Percentiles rank a stretch among this genome's conserved stretches.
Conservation (phyloP, 345 rosid species). For the Ceriops decandra region DNA sequence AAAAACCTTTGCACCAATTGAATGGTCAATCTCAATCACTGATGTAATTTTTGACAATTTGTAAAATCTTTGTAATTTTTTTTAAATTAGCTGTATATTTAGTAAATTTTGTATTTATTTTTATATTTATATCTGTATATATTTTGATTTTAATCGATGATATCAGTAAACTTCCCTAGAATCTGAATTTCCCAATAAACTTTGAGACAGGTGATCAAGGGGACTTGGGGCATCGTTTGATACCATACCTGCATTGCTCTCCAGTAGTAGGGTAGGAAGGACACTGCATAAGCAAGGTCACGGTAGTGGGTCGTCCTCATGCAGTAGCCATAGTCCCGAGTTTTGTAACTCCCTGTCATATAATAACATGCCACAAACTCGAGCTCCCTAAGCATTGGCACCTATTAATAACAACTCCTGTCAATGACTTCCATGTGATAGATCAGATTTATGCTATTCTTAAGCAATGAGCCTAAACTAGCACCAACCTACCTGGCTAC, state of each 20-base stretch:
- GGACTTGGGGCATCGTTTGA: background rate
- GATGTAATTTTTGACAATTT: too few species aligned
- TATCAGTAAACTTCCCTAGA: too few species aligned
- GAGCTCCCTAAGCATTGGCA: constrained; percentile 74
- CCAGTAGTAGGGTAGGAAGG: constrained; percentile 98
- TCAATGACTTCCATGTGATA: constrained; percentile 3
- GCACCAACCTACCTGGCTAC: constrained; percentile 65
- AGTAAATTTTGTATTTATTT: too few species aligned
- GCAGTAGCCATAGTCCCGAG: constrained; percentile 85
- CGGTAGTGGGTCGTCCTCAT: constrained; percentile 65
- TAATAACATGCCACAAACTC: constrained; percentile 90
- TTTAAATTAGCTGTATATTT: too few species aligned
- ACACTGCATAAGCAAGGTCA: constrained; percentile 90
- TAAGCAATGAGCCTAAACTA: too few species aligned
- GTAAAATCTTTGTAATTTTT: too few species aligned
- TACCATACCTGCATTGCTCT: constrained; percentile 94
- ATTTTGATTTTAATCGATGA: too few species aligned
- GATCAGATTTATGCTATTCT: background rate
- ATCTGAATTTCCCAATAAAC: too few species aligned
- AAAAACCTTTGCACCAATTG: background rate
- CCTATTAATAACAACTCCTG: constrained; percentile 33
- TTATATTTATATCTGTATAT: too few species aligned
- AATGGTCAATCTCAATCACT: background rate
- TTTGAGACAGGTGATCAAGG: too few species aligned
- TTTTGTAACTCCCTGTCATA: constrained; percentile 87